phyloP scores from a whole-genome alignment of 306 rosid species.

The Medicago arabica region DNA sequence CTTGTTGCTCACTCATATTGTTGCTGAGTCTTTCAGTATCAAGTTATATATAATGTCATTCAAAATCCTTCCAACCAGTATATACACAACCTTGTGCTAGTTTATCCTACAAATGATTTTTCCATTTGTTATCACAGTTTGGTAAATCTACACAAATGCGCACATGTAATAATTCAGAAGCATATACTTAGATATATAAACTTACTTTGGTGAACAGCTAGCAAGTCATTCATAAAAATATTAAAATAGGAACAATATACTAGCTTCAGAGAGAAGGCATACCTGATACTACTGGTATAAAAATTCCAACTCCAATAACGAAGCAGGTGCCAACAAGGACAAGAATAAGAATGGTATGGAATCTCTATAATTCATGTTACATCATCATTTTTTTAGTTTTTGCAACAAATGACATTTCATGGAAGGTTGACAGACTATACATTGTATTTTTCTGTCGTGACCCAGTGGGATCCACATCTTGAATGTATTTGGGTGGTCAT shows the following conservation, averaged over 20 bases:
- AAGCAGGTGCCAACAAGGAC: constrained; percentile 93
- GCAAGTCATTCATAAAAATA: constrained; percentile 22
- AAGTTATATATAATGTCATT: constrained; percentile 16
- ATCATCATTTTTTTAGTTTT: constrained; percentile 82
- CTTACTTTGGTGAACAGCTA: constrained; percentile 13
- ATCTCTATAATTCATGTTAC: constrained; percentile 58
- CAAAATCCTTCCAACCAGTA: constrained; percentile 29
- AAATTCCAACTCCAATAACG: constrained; percentile 95
- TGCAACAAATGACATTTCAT: constrained; percentile 78
- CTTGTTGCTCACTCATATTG: neutral
- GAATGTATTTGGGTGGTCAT: neutral
- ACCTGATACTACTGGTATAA: constrained; percentile 94
- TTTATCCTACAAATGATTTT: constrained; percentile 21
- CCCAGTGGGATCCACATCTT: neutral
- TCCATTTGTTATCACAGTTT: neutral
- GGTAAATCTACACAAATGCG: constrained; percentile 17
- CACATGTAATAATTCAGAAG: constrained; percentile 4
- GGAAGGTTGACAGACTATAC: constrained; percentile 20
- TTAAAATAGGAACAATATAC: constrained; percentile 20
- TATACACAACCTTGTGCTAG: neutral
- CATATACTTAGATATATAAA: constrained; percentile 21
- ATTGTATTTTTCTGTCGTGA: neutral
- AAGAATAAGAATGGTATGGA: constrained; percentile 70
- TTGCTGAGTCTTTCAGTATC: neutral
- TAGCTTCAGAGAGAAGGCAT: constrained; percentile 38